Evolutionary conservation across 1,284 basidiomycete genomes (phyloP).

Genomic region (Ceratobasidium sp.): DNA sequence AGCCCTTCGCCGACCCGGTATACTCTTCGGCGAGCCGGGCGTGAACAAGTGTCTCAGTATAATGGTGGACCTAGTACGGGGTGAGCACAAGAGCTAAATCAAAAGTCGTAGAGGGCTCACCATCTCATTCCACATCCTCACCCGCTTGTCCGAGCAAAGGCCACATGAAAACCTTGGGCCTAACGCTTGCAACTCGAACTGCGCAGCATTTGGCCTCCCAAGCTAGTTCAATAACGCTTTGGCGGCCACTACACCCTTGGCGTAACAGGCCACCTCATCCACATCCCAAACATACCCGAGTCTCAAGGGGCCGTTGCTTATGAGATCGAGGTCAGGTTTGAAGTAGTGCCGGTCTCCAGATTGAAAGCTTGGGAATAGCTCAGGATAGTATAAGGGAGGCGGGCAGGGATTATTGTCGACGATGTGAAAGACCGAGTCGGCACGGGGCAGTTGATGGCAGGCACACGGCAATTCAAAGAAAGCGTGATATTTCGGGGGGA

Average conservation of each 20-base stretch:
- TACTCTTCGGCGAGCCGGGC: background rate
- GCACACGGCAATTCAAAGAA: background rate
- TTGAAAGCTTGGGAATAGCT: background rate
- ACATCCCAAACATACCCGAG: background rate
- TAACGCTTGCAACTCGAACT: conserved; percentile 16
- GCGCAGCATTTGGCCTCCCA: background rate
- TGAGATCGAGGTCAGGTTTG: too few relatives aligned
- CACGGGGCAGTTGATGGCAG: background rate
- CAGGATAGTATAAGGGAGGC: conserved; percentile 10
- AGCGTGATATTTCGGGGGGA: background rate
- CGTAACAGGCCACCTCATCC: background rate
- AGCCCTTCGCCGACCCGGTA: background rate
- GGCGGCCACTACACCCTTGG: background rate
- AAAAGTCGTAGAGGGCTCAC: background rate
- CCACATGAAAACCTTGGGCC: conserved; percentile 13
- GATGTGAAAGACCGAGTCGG: conserved; percentile 1
- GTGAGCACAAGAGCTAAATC: background rate
- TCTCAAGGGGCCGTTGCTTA: background rate
- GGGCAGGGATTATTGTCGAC: background rate
- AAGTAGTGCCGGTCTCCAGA: too few relatives aligned
- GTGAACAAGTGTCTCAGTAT: background rate
- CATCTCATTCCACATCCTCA: conserved; percentile 10
- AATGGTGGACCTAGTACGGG: conserved; percentile 6
- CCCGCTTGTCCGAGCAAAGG: background rate
- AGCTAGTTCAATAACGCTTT: background rate